Evolutionary conservation across 768 basidiomycete genomes (phyloP), one percentile per base, ranked within the genome.

Genomic region (Sporobolomyces roseus): DNA sequence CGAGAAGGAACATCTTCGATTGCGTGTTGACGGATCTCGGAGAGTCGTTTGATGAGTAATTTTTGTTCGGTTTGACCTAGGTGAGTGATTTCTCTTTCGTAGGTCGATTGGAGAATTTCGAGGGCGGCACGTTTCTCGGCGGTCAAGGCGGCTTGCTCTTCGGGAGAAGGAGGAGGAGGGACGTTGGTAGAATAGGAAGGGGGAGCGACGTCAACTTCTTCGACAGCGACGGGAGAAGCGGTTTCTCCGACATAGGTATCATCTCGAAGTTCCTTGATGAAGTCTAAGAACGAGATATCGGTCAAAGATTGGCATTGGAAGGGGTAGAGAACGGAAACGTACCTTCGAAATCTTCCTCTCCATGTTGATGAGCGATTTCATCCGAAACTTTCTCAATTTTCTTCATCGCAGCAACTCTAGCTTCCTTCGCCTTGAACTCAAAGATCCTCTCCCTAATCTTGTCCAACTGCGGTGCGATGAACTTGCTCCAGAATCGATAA

Each of bases 381-480:
- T 61, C 62, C 48, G 69, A 48, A 17, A 63, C 65, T 52, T 66
- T 59, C 27, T 70, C 68, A 17, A 76, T 67, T 16, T 68, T 43
- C 41, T 65, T 58, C 17, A 66, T 27, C 29, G 72, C 74, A 23
- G 74, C 75, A 19, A 46, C 43, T 32, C 33, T 55, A 7, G 60
- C 70, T 36, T 68, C 62, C 60, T 75, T 70, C 21, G 63, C 60
- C 66, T 68, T 71, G 67, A 74, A 73, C 62, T 75, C 74, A 30
- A 70, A 77, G 41, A 74, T 70, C 23, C 72, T 52, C 45, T 74
- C 76, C 17, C 56, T 49, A 56, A 77, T 74, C 70, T 75, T 75
- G 63, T 67, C 73, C 21, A 75, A 36, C 65, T 77, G 76, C 10
- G 76, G 76, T 8, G 64, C 66, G 54, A 77, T 67, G 65, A 74